Conservation (phyloP, 2,329 filamentous ascomycete genomes). For the Trichoderma oligosporum region DNA sequence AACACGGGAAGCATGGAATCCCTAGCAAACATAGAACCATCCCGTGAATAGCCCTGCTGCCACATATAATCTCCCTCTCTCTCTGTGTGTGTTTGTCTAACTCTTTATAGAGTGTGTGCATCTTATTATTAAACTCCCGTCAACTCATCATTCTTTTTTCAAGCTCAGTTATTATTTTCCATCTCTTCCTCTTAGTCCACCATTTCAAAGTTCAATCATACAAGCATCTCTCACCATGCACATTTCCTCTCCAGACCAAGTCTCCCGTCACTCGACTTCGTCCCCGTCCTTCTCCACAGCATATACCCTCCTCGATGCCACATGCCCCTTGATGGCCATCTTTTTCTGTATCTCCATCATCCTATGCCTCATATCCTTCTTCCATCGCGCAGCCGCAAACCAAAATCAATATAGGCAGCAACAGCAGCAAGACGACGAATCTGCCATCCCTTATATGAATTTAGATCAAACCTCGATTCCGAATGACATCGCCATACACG, state of each 20-base stretch:
- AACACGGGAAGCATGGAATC: background rate
- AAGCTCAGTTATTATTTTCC: too few species aligned
- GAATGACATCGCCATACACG: background rate
- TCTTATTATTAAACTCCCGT: too few species aligned
- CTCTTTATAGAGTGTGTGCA: too few species aligned
- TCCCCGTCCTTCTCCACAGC: background rate
- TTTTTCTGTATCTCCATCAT: background rate
- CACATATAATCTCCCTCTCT: background rate
- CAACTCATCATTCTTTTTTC: background rate
- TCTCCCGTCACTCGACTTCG: background rate
- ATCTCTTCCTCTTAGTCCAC: too few species aligned
- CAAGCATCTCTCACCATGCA: too few species aligned
- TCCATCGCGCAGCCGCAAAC: background rate
- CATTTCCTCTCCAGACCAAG: too few species aligned
- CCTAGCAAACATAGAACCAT: background rate
- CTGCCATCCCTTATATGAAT: background rate
- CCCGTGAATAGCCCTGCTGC: background rate
- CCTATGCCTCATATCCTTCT: background rate
- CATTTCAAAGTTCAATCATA: too few species aligned
- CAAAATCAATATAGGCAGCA: background rate
- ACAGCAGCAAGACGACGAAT: background rate
- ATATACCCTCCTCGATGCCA: too few species aligned
- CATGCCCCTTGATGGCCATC: background rate
- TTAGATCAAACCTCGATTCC: background rate
- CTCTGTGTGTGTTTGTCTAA: background rate